Evolutionary conservation across 345 rosid genomes (phyloP), one percentile per base, ranked within the genome.

Genomic region (Orychophragmus violaceus): DNA sequence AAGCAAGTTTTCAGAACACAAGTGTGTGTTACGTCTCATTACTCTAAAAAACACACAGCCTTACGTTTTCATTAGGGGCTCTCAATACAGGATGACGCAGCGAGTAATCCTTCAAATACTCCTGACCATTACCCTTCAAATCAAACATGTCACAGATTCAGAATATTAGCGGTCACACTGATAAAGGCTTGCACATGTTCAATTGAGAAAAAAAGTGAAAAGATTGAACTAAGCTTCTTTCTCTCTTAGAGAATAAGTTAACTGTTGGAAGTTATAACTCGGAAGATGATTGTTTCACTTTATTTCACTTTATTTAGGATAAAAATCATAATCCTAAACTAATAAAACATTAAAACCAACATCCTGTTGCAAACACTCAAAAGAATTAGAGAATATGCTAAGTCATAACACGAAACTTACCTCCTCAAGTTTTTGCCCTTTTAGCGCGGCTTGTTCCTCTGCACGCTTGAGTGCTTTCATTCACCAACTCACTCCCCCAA

Each of bases 401-500:
- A 35, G 27, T 35, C 21, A 16, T 21, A 49, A 27, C 7, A 52
- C 52, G 19, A 53, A 76, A 18, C 59, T 62, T 62, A 89, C 98
- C 77, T 90, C 89, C 13, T 83, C 82, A 35, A 90, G 77, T 21
- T 62, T 77, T 59, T 80, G 75, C 30, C 97, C 98, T 22, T 93
- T 95, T 66, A 97, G 83, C 9, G 82, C 87, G 23, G 98, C 97
- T 65, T 93, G 95, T 82, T 93, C 98, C 61, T 82, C 75, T 5
- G 97, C 87, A 62, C 97, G 90, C 80, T 84, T 93, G 59, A 90
- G 77, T 35, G 96, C 87, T 80, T 90, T 94, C 62, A 90, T 75
- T 77, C 96, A 83, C 97, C 99, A 94, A 68, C 99, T 94, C 4
- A 90, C 91, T 46, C 97, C 99, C 19, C 99, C 99, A 79, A 90